Percentiles rank a stretch among this genome's conserved stretches.
Evolutionary conservation across 2,329 filamentous ascomycete genomes (phyloP).

Genomic region (Grosmannia serpens): DNA sequence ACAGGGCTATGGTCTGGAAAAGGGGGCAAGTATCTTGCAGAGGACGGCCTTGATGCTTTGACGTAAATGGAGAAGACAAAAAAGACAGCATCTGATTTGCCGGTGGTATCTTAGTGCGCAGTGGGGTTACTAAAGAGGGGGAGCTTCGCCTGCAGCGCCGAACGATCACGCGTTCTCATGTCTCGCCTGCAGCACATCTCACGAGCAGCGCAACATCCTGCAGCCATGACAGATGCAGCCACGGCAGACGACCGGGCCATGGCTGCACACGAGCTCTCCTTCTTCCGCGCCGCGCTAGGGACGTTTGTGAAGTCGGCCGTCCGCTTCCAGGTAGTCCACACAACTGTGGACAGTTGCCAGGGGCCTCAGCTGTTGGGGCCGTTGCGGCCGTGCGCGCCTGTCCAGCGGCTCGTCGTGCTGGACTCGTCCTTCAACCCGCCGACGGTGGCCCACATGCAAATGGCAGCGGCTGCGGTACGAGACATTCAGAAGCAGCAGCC

Average conservation of each 20-base stretch:
- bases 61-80: neutral
- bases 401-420: conserved; percentile 38
- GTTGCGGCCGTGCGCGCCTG: neutral
- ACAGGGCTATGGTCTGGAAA: no score
- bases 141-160: neutral
- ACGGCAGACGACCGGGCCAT: neutral
- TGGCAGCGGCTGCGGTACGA: conserved; percentile 38
- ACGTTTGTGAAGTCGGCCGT: conserved; percentile 31
- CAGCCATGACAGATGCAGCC: neutral
- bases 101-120: neutral
- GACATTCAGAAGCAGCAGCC: conserved; percentile 1
- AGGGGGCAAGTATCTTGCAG: neutral
- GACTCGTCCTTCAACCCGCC: conserved; percentile 62
- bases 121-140: neutral
- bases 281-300: conserved; percentile 32
- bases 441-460: conserved; percentile 46
- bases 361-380: neutral
- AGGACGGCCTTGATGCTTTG: neutral
- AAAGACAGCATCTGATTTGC: neutral
- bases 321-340: conserved; percentile 33
- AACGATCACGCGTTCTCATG: neutral
- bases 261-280: conserved; percentile 17
- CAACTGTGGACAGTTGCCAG: conserved; percentile 17
- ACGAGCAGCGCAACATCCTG: neutral
- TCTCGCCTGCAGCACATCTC: neutral